Evolutionary conservation across 148 eudicot genomes (phyloP).

Genomic region (Limonium bicolor): DNA sequence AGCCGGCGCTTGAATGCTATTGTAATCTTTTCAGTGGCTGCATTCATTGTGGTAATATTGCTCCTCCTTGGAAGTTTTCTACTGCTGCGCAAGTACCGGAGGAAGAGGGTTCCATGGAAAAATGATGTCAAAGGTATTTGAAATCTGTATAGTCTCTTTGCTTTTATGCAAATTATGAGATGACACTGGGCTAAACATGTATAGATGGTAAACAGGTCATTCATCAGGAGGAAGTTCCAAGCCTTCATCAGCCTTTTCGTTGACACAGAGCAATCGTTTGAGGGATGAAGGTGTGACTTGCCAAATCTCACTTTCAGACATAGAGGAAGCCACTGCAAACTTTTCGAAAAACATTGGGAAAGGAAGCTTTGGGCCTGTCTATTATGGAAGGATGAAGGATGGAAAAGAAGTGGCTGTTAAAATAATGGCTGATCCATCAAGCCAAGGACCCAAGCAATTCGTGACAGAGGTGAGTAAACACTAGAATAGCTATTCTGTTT

Average conservation of each 20-base stretch:
- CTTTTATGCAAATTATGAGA: background rate
- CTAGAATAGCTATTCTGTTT: too few species aligned
- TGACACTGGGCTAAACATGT: conserved; percentile 5
- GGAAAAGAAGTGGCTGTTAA: conserved; percentile 93
- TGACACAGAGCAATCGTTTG: conserved; percentile 38
- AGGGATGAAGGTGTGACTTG: conserved; percentile 78
- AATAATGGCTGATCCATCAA: conserved; percentile 70
- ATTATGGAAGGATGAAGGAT: conserved; percentile 74
- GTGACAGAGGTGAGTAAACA: conserved; percentile 60
- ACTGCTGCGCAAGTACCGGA: conserved; percentile 22
- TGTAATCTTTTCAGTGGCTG: conserved; percentile 39
- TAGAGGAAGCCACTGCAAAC: conserved; percentile 63
- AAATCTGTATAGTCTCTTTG: background rate
- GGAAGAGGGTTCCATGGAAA: conserved; percentile 19
- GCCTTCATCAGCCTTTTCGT: conserved; percentile 27
- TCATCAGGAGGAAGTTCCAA: conserved; percentile 26
- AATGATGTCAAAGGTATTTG: conserved; percentile 33
- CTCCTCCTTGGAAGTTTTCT: conserved; percentile 33
- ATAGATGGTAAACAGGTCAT: conserved; percentile 22
- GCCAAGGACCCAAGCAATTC: conserved; percentile 84
- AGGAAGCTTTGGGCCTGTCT: conserved; percentile 97
- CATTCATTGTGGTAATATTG: conserved; percentile 28
- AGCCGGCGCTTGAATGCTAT: conserved; percentile 22
- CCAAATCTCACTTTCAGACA: conserved; percentile 46
- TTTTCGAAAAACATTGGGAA: conserved; percentile 63